Percentiles rank a stretch among this genome's conserved stretches.
These are phyloP conservation scores for Nitzschia sp. DNA, from an alignment of 108 stramenopile genomes.

Conservation along the genomic window DNA sequence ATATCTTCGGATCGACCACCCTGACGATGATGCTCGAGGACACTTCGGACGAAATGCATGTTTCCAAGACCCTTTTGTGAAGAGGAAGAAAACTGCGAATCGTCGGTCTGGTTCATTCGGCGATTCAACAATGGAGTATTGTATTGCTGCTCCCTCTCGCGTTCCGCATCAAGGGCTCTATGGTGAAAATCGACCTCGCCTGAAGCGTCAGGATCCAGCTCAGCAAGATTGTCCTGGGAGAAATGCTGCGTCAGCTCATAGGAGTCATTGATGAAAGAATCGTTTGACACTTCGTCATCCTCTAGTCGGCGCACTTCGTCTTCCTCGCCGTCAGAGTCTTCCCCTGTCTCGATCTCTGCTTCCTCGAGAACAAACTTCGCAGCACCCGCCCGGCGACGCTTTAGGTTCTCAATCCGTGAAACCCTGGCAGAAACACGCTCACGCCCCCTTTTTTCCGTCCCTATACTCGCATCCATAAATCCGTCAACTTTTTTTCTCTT, in stretches of 20 bases:
- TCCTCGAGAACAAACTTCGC: conserved; percentile 48
- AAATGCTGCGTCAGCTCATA: conserved; percentile 66
- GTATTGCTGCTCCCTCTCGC: conserved; percentile 54
- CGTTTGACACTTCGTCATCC: conserved; percentile 51
- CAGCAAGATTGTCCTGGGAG: conserved; percentile 77
- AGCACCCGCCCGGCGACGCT: conserved; percentile 4
- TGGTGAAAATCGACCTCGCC: conserved; percentile 19
- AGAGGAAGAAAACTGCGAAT: conserved; percentile 42
- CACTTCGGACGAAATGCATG: conserved; percentile 84
- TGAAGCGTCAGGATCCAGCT: conserved; percentile 36
- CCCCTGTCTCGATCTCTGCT: conserved; percentile 55
- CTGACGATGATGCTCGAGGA: conserved; percentile 76
- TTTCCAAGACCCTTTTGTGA: conserved; percentile 77
- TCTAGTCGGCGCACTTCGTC: conserved; percentile 54
- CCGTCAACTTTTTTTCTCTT: background rate
- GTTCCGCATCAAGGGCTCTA: conserved; percentile 56
- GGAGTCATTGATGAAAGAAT: conserved; percentile 85
- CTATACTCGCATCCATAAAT: background rate
- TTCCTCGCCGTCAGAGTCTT: conserved; percentile 71
- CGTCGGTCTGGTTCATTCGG: conserved; percentile 38
- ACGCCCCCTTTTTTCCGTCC: background rate
- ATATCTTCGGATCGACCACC: conserved; percentile 79
- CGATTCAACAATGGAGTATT: conserved; percentile 77
- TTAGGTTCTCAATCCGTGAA: conserved; percentile 5
- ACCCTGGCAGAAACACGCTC: background rate